Conservation (phyloP, 352 stramenopile genomes). For the Thalassiosira livingstoniorum region DNA sequence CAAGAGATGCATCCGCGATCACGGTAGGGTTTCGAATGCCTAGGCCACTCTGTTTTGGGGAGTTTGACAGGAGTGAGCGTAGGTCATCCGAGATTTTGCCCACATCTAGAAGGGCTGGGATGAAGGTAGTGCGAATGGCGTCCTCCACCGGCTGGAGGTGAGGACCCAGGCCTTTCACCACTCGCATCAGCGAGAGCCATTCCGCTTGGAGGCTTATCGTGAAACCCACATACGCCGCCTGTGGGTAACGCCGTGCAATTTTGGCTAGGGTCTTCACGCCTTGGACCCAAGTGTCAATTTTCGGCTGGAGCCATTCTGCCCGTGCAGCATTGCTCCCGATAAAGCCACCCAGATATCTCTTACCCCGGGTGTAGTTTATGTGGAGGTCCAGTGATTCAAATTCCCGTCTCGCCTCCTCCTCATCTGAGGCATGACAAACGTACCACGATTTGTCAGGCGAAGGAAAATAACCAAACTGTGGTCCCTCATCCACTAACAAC, state of each 20-base stretch:
- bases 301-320: conserved; percentile 11
- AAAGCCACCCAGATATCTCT: conserved; percentile 37
- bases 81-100: not conserved
- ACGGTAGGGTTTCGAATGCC: not conserved
- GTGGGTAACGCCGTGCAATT: conserved; percentile 33
- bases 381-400: conserved; percentile 1
- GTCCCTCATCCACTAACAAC: not conserved
- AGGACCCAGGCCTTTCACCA: not conserved
- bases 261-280: conserved; percentile 19
- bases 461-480: conserved; percentile 28
- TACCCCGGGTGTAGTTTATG: conserved; percentile 1
- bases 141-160: conserved; percentile 29
- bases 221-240: conserved; percentile 40
- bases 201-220: conserved; percentile 24
- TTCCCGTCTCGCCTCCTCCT: not conserved
- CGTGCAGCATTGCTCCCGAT: not conserved
- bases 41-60: conserved; percentile 4
- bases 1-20: too few species aligned
- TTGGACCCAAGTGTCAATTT: conserved; percentile 24
- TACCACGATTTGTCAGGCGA: conserved; percentile 20
- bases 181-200: conserved; percentile 40
- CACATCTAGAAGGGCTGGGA: not conserved
- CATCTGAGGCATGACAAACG: not conserved
- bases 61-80: not conserved
- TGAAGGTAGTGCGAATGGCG: not conserved